Percentiles rank a stretch among this genome's conserved stretches.
Conservation (phyloP, 2,329 filamentous ascomycete genomes). For the Cytospora piceicola region DNA sequence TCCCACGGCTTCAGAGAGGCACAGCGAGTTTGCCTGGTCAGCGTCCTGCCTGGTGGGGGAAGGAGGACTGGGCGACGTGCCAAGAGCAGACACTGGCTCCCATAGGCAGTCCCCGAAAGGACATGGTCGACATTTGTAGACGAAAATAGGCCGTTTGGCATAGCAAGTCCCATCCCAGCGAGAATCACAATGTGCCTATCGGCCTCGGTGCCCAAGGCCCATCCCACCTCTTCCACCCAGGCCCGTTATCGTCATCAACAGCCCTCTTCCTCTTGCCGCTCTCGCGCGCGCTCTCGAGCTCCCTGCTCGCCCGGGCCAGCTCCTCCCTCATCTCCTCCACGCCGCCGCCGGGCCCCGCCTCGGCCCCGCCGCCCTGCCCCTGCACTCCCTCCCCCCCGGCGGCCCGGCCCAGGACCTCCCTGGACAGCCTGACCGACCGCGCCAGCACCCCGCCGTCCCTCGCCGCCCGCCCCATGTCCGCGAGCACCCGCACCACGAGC, state of each 20-base stretch:
- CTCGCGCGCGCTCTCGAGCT: constrained; percentile 5
- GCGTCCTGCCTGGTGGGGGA: no score
- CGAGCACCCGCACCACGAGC: constrained; percentile 36
- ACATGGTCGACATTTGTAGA: no score
- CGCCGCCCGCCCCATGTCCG: constrained; percentile 37
- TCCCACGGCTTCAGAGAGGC: no score
- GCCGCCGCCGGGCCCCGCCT: constrained; percentile 8
- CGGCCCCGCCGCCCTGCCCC: constrained; percentile 13
- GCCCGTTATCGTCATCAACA: constrained; percentile 30
- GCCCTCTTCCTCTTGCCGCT: constrained; percentile 26
- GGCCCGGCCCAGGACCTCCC: constrained; percentile 30
- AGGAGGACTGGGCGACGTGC: not conserved
- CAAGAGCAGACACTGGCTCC: not conserved
- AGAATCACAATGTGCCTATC: constrained; percentile 55
- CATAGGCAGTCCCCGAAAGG: not conserved
- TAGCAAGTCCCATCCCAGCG: not conserved
- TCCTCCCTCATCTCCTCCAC: constrained; percentile 21
- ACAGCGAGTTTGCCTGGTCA: no score
- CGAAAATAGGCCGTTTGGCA: not conserved
- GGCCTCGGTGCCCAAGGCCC: constrained; percentile 61
- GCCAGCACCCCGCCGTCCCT: constrained; percentile 37
- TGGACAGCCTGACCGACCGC: constrained; percentile 37
- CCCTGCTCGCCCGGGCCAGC: constrained; percentile 12
- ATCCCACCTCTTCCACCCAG: constrained; percentile 54
- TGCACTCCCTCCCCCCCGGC: constrained; percentile 35